Evolutionary conservation across 2,329 filamentous ascomycete genomes (phyloP).

Genomic region (Cryphonectria parasitica): DNA sequence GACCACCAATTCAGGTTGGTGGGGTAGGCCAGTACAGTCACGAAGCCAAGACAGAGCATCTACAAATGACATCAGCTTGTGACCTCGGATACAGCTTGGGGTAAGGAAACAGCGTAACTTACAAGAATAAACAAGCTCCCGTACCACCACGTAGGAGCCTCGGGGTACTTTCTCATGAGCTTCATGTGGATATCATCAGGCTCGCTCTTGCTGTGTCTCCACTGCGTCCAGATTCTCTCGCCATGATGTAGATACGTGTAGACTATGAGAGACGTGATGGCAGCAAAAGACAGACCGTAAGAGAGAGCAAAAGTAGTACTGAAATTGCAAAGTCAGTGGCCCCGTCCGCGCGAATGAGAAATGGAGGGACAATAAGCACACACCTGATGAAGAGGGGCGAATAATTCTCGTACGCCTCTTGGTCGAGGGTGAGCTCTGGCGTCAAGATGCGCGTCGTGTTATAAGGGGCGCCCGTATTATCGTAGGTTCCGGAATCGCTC

Average conservation of each 20-base stretch:
- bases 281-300: constrained; percentile 74
- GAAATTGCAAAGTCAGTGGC: background rate
- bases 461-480: constrained; percentile 69
- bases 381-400: constrained; percentile 64
- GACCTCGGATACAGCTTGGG: background rate
- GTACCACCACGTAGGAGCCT: constrained; percentile 69
- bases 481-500: constrained; percentile 71
- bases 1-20: constrained; percentile 76
- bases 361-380: constrained; percentile 42
- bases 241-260: constrained; percentile 71
- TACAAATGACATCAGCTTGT: constrained; percentile 33
- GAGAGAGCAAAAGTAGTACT: constrained; percentile 72
- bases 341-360: background rate
- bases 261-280: constrained; percentile 70
- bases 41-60: constrained; percentile 59
- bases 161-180: constrained; percentile 64
- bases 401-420: constrained; percentile 66
- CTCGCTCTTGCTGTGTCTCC: constrained; percentile 60
- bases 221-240: constrained; percentile 67
- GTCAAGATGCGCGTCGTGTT: constrained; percentile 68
- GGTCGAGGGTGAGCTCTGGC: constrained; percentile 63
- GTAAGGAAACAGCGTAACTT: constrained; percentile 34
- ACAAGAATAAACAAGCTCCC: constrained; percentile 59
- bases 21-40: constrained; percentile 61
- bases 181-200: constrained; percentile 68